Conservation (phyloP, 2,329 filamentous ascomycete genomes). For the Epichloe gansuensis region DNA sequence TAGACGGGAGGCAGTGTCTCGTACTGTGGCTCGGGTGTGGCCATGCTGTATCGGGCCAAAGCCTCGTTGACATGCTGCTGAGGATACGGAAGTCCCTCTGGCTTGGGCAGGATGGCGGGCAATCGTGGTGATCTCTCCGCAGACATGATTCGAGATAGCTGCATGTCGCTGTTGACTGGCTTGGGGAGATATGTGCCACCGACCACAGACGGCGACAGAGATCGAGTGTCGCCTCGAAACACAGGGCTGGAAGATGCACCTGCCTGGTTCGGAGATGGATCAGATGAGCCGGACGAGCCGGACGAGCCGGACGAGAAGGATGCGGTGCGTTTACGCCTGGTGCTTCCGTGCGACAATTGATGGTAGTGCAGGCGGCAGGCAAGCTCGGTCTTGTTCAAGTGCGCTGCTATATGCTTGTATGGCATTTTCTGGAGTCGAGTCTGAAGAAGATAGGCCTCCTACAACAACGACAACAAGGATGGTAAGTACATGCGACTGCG, state of each 20-base stretch:
- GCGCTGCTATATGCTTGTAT: conserved; percentile 78
- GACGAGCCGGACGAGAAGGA: conserved; percentile 54
- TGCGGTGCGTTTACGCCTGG: conserved; percentile 63
- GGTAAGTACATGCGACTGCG: not conserved
- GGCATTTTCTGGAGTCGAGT: conserved; percentile 81
- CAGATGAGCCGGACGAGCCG: conserved; percentile 49
- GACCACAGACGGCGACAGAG: conserved; percentile 35
- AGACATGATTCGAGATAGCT: conserved; percentile 41
- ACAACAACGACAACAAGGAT: not conserved
- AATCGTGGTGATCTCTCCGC: conserved; percentile 34
- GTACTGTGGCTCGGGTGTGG: conserved; percentile 33
- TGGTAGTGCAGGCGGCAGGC: conserved; percentile 82
- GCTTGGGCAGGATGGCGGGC: conserved; percentile 56
- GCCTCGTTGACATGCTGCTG: conserved; percentile 18
- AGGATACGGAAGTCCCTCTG: conserved; percentile 36
- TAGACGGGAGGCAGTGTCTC: conserved; percentile 31
- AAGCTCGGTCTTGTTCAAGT: conserved; percentile 78
- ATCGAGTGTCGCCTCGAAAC: conserved; percentile 35
- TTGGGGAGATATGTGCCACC: conserved; percentile 31
- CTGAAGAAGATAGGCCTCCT: conserved; percentile 77
- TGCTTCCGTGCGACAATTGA: conserved; percentile 71
- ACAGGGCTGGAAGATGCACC: conserved; percentile 38
- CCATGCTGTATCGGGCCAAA: conserved; percentile 28
- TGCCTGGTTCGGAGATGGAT: conserved; percentile 38
- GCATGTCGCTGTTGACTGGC: conserved; percentile 35